Evolutionary conservation across 2,329 filamentous ascomycete genomes (phyloP), one percentile per base, ranked within the genome.

Genomic region (Monosporascus sp.): DNA sequence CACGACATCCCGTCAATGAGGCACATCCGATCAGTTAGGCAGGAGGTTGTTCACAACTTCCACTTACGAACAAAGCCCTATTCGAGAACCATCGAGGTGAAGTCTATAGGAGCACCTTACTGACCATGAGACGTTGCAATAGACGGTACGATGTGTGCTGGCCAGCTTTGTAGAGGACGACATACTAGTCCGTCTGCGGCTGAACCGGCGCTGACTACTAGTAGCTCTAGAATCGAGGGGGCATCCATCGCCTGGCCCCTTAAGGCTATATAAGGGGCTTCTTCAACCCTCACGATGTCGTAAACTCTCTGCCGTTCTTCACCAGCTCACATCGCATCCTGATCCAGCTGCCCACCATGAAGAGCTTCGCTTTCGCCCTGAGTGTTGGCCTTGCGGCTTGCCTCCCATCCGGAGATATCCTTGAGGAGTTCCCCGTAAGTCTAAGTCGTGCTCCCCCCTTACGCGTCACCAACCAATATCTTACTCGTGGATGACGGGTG

Each of bases 321-420:
- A 46, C 1, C 22, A 46, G 22, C 14, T 46, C 20, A 27, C 24
- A n/a, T 15, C 6, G 14, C 20, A 46, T 8, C 24, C 6, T 3
- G 9, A 17, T 18, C n/a, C 11, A 6, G 8, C 38, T 18, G 38
- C n/a, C 37, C 39, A 49, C 22, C 38, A 64, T 65, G 63, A 66
- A 61, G 56, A 53, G 49, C 44, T 27, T 62, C 45, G 53, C 61
- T 38, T 56, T 63, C 47, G 45, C 55, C 18, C 51, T 60, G 43
- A 54, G 56, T 24, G 58, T 53, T 52, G 53, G 56, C 48, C 48
- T 66, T 15, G 64, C 51, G 49, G 55, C 55, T 2, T 56, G 54
- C 18, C 54, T 64, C 15, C 63, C 62, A n/a, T 52, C 62, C 17
- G 47, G 50, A 2, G 27, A 46, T 9, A n/a, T 15, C 37, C 17